Base-by-base conservation (phyloP, 768 basidiomycete genomes). In the Flagelloscypha sp. region DNA sequence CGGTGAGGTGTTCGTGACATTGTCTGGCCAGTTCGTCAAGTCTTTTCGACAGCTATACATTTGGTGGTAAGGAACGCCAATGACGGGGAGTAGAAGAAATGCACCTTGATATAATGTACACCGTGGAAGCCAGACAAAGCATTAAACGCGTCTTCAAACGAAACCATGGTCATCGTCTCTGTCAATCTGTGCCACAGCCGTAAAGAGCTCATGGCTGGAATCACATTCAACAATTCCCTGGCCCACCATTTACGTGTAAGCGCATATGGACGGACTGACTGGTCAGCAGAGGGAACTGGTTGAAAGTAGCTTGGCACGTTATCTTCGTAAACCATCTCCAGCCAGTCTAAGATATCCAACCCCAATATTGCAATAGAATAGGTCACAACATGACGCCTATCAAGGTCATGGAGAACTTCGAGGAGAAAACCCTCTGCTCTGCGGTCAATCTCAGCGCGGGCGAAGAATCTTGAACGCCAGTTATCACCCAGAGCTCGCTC, bases 71-170 rank as follows among this genome's bases (percentile, higher is more conserved):
- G 22, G n/a, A 48, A 18, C 33, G 8, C 36, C 18, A 27, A 19
- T 34, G 10, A 40, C 3, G 9, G 12, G 24, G 27, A 19, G 12
- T 37, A 12, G 10, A 11, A 7, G 28, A 30, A 5, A 45, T 62
- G 38, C 34, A 71, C 76, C 52, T 66, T 56, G 28, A 54, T 48
- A 1, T 64, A 59, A 3, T 67, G 58, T 19, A 54, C 54, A 25
- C 68, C 68, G 45, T 67, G 71, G 47, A 76, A 76, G 7, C 66
- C 63, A 4, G 76, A 76, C 15, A 76, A 45, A 6, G 61, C 62
- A n/a, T 62, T 58, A 27, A 76, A 59, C 11, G 67, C 64, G 16
- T 57, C 54, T 41, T 70, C 74, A 34, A 75, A 62, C 2, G 59
- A 55, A 12, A 41, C 48, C 24, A 11, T 37, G 9, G 7, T 32